Conservation (phyloP, 1,284 basidiomycete species). For the Ustilago shanxiensis region DNA sequence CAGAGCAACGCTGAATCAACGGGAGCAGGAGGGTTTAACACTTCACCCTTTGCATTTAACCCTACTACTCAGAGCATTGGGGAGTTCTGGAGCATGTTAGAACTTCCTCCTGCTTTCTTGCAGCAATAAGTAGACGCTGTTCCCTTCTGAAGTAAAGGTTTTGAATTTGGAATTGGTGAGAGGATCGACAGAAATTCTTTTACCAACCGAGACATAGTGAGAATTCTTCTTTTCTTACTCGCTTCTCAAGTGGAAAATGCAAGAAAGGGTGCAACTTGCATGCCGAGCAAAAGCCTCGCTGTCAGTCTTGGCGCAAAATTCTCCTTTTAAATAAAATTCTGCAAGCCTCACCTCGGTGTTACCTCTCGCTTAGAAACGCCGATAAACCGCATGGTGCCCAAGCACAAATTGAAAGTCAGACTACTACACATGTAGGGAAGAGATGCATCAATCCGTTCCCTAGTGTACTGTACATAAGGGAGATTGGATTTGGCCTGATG, state of each 20-base stretch:
- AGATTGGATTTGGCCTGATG: too few species aligned
- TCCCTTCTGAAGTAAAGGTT: too few species aligned
- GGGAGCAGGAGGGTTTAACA: slow-evolving; percentile 15
- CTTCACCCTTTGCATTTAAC: slow-evolving; percentile 54
- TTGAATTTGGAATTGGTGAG: too few species aligned
- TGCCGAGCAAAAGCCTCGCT: background rate
- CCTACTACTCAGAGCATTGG: slow-evolving; percentile 41
- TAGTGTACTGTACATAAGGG: too few species aligned
- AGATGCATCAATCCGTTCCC: too few species aligned
- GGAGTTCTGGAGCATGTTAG: slow-evolving; percentile 58
- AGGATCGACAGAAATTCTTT: too few species aligned
- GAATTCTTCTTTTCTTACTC: too few species aligned
- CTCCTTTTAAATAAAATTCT: background rate
- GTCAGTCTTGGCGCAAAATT: background rate
- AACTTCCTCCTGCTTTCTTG: slow-evolving; percentile 55
- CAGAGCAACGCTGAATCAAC: background rate
- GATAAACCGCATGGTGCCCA: background rate
- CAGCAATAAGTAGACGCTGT: slow-evolving; percentile 15
- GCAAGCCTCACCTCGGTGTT: too few species aligned
- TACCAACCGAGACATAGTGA: too few species aligned
- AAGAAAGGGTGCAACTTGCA: background rate
- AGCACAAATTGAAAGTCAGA: background rate
- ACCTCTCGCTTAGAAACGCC: background rate
- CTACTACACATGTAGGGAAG: too few species aligned
- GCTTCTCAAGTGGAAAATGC: too few species aligned